Percentiles rank a stretch among this genome's conserved stretches.
phyloP scores from a whole-genome alignment of 2,329 filamentous ascomycete species.

The Parasarocladium wereldwijsianum region DNA sequence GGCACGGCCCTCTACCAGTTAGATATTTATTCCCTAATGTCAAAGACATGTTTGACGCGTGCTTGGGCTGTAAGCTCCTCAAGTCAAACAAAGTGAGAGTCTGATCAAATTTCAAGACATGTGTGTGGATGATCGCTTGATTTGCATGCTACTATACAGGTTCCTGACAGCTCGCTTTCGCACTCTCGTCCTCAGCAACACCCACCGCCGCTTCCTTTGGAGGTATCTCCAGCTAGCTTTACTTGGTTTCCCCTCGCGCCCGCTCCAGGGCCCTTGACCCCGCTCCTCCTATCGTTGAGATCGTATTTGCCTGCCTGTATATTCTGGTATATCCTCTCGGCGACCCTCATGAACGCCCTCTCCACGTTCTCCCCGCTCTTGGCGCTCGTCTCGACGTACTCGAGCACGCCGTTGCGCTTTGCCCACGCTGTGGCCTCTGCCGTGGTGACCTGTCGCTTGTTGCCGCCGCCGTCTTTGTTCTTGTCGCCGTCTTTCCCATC shows the following conservation, averaged over 20 bases:
- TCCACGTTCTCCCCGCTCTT: conserved; percentile 95
- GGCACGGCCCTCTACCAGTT: no score
- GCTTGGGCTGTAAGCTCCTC: no score
- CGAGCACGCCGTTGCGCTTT: conserved; percentile 65
- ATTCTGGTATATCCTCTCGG: conserved; percentile 91
- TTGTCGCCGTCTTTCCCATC: conserved; percentile 14
- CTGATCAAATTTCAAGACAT: no score
- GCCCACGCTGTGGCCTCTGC: conserved; percentile 89
- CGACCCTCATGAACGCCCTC: conserved; percentile 80
- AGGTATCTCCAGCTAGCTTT: conserved; percentile 25
- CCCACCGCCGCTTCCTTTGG: conserved; percentile 23
- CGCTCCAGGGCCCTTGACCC: conserved; percentile 63
- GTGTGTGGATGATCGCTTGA: no score
- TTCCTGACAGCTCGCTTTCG: no score
- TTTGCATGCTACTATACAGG: no score
- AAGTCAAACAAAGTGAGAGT: no score
- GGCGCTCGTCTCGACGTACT: conserved; percentile 92
- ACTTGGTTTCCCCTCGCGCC: conserved; percentile 27
- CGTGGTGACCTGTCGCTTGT: conserved; percentile 64
- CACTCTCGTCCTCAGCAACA: conserved; percentile 31
- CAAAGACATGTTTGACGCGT: no score
- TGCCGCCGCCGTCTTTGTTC: no score
- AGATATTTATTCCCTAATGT: no score
- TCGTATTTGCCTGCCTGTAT: conserved; percentile 94
- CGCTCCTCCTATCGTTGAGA: conserved; percentile 79